Evolutionary conservation across 176 grass and related monocot species (phyloP), one percentile per base, ranked within the genome.

Genomic region (Zea luxurians): DNA sequence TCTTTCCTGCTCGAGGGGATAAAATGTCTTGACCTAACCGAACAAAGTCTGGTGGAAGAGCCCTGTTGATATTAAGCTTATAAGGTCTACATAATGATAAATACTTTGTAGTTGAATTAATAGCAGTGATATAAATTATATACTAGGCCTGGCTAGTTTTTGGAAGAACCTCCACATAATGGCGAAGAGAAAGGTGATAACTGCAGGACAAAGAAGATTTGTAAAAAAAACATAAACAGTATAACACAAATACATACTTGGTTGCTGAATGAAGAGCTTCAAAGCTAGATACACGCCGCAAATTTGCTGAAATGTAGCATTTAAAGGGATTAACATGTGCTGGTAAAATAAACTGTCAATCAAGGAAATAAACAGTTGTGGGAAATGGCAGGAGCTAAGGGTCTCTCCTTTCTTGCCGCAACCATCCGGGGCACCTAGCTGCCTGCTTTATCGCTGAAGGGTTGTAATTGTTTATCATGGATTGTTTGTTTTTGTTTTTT

Each of bases 1-100:
- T 99, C 90, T 99, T 99, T 64, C 96, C 96, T 16, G 92, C 96
- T 76, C 92, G 86, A 85, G 96, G 96, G 20, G 96, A 99, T 71
- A 99, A 76, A 84, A 99, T 99, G 81, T 99, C 96, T 76, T 99
- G 96, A 91, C 96, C 96, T 85, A 99, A 89, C 64, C 92, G 93
- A 79, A 91, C 96, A 93, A 91, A 99, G 87, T 99, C 92, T 84
- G 81, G 85, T 41, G 92, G 92, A 75, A 96, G 79, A 62, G 92
- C 54, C 85, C 96, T 99, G 96, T 92, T 76, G 64, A 95, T 64
- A 93, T 80, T 82, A 72, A 72, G 61, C 17, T 83, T 4, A 81
- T 8, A 84, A 37, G 49, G 21, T 57, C 36, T 35, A 58, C 41
- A 34, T 54, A 21, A 6, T 4, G 70, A 40, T 47, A 54, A 74